Evolutionary conservation across 2,329 filamentous ascomycete genomes (phyloP).

Genomic region (Teratosphaeria epicoccoides): DNA sequence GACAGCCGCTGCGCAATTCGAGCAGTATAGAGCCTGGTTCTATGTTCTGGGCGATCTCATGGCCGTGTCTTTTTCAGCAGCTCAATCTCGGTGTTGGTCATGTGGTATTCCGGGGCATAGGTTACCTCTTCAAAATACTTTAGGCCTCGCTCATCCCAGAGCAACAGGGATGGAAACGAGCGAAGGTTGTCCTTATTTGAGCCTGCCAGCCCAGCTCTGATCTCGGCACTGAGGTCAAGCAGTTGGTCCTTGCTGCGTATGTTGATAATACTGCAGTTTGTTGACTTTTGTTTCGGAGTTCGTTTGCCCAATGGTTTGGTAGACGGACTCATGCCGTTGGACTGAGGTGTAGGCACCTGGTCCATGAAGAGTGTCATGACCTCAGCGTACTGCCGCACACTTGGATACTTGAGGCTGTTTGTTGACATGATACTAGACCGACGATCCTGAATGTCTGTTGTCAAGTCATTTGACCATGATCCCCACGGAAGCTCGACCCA

Average conservation of each 20-base stretch:
- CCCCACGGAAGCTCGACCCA: neutral
- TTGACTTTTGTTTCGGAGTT: neutral
- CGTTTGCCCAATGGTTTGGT: neutral
- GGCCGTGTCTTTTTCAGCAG: neutral
- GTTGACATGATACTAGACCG: neutral
- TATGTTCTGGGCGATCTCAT: neutral
- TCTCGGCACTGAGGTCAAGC: neutral
- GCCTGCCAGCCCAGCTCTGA: neutral
- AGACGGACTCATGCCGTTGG: neutral
- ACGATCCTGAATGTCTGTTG: neutral
- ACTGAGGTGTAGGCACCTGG: neutral
- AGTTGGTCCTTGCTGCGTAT: neutral
- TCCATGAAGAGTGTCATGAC: neutral
- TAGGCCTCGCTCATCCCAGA: conserved; percentile 1
- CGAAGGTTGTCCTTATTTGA: neutral
- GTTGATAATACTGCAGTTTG: neutral
- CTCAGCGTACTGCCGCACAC: neutral
- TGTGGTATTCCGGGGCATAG: conserved; percentile 1
- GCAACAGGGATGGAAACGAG: neutral
- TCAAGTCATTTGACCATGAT: neutral
- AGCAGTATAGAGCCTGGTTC: neutral
- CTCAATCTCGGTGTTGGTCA: conserved; percentile 1
- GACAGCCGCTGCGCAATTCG: conserved; percentile 1
- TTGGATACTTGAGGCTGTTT: neutral
- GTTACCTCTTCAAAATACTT: conserved; percentile 2